Conservation (phyloP, 129 eudicot genomes). For the Flaveria sonorensis region DNA sequence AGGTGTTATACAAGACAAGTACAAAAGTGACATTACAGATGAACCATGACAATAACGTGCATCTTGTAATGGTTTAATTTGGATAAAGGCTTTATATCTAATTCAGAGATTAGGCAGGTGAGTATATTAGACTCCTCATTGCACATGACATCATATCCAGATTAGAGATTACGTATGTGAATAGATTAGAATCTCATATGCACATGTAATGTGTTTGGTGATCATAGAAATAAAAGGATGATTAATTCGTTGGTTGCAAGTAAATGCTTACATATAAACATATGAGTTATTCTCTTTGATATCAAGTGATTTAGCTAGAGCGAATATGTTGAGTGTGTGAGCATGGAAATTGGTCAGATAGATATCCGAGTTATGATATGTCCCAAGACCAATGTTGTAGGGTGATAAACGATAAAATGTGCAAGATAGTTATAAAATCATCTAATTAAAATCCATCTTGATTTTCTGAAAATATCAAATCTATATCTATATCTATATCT, state of each 20-base stretch:
- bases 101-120: neutral
- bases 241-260: too few species aligned
- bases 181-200: neutral
- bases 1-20: too few species aligned
- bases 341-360: too few species aligned
- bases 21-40: too few species aligned
- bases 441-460: neutral
- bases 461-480: neutral
- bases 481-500: too few species aligned
- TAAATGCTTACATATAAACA: too few species aligned
- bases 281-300: too few species aligned
- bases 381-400: neutral
- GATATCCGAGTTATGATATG: too few species aligned
- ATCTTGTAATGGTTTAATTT: neutral
- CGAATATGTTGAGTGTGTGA: too few species aligned
- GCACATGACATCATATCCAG: neutral
- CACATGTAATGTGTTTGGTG: neutral
- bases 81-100: neutral
- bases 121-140: neutral
- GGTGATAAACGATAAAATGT: neutral
- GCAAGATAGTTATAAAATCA: neutral
- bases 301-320: too few species aligned
- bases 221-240: too few species aligned
- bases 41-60: neutral
- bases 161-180: neutral